Evolutionary conservation across 2,329 filamentous ascomycete species (phyloP).

Genomic region (Ophiostoma triangulosporum): DNA sequence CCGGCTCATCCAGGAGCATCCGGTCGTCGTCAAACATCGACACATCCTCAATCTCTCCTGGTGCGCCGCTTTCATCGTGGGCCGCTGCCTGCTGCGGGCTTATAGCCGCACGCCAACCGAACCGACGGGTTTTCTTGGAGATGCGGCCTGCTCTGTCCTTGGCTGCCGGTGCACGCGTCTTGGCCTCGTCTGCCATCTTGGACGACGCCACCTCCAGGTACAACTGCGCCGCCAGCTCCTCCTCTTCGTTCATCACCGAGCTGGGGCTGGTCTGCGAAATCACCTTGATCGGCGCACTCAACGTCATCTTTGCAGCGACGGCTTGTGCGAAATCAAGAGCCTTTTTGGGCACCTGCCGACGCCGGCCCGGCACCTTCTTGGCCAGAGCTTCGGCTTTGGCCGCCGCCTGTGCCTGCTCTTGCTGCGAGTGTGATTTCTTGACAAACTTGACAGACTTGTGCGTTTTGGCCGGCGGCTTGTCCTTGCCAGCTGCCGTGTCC

Average conservation of each 20-base stretch:
- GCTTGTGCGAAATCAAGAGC: background rate
- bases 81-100: background rate
- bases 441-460: constrained; percentile 1
- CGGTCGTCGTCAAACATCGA: background rate
- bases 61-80: background rate
- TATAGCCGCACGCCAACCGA: background rate
- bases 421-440: constrained; percentile 1
- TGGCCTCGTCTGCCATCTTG: background rate
- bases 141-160: background rate
- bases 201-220: background rate
- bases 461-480: background rate
- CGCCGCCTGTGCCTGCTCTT: background rate
- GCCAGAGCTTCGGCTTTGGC: background rate
- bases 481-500: background rate
- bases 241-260: background rate
- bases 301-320: background rate
- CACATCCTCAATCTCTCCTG: background rate
- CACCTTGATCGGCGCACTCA: background rate
- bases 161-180: background rate
- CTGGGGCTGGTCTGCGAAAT: background rate
- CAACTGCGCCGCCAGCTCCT: constrained; percentile 6
- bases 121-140: background rate
- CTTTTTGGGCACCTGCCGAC: background rate
- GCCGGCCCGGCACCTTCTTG: background rate
- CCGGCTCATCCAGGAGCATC: background rate